Conservation (phyloP, 805 yeast species). For the Wickerhamiella sergipiensis region DNA sequence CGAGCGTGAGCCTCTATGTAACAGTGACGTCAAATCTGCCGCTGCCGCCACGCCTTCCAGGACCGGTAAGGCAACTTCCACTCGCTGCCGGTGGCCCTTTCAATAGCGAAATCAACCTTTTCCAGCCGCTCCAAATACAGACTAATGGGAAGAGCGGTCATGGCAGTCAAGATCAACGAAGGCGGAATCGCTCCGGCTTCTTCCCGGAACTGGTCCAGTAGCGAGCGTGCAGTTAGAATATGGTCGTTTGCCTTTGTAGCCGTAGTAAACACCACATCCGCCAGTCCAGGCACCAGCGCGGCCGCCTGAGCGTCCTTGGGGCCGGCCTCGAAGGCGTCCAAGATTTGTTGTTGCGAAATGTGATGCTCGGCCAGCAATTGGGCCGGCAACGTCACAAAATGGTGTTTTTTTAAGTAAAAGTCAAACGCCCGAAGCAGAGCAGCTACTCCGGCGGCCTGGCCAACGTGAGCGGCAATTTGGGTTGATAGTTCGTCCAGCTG, state of each 20-base stretch:
- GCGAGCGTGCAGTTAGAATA: conserved; percentile 49
- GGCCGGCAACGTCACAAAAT: conserved; percentile 47
- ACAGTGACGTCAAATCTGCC: conserved; percentile 27
- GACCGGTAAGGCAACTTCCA: conserved; percentile 56
- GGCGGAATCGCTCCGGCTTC: conserved; percentile 33
- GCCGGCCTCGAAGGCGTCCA: conserved; percentile 30
- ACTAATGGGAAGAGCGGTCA: conserved; percentile 52
- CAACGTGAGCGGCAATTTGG: conserved; percentile 65
- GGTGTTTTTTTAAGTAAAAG: conserved; percentile 39
- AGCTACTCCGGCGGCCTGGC: conserved; percentile 67
- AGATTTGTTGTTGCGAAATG: conserved; percentile 50
- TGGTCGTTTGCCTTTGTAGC: conserved; percentile 75
- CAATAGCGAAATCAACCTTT: conserved; percentile 48
- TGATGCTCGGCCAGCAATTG: conserved; percentile 40
- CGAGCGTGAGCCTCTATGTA: too few species aligned
- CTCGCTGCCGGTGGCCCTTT: conserved; percentile 35
- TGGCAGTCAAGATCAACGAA: conserved; percentile 50
- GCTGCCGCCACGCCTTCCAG: conserved; percentile 33
- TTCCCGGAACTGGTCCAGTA: conserved; percentile 31
- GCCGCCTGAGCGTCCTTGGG: too few species aligned
- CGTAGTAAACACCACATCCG: conserved; percentile 49
- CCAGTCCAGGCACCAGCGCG: conserved; percentile 17
- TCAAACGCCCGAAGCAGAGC: conserved; percentile 46
- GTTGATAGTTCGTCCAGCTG: conserved; percentile 33
- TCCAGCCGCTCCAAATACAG: conserved; percentile 51